Evolutionary conservation across 2,329 filamentous ascomycete genomes (phyloP), one percentile per base, ranked within the genome.

Genomic region (Blastomyces parvus): DNA sequence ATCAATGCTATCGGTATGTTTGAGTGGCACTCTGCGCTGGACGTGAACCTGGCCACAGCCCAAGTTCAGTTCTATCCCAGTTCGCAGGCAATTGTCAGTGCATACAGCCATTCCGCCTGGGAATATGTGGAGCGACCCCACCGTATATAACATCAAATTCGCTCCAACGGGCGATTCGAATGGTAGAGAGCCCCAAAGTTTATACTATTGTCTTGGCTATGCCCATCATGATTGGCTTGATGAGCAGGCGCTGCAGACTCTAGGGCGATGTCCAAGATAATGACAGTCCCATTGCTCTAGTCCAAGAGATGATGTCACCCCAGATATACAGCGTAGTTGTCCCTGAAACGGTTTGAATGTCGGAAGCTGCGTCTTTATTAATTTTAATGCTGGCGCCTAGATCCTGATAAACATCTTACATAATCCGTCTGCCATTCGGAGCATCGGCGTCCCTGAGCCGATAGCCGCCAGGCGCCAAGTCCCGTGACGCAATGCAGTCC

Each of bases 151-250:
- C 42, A 22, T 46, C 42, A 48, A 48, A 22, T 8, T 22, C n/a
- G 46, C 25, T 19, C 50, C 60, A 55, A 60, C 64, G n/a, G 27
- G 64, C 30, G 44, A 55, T 22, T 36, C 33, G 7, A 36, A 36
- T 9, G 33, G 33, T 36, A 36, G 33, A 38, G 52, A 14, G 59
- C 74, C 7, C n/a, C n/a, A 71, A 74, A 17, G 70, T 17, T 14
- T 42, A n/a, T n/a, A 71, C 3, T 76, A 76, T 64, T 74, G 66
- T 58, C 65, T 76, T 38, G 70, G 70, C 60, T 69, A 68, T n/a
- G 65, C 75, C 17, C 64, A 75, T 1, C 74, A 76, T 64, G 70
- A 76, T 63, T 77, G 74, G 72, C 67, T 71, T 5, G 71, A 77
- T 62, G 66, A 69, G 2, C 66, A 68, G 38, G 73, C 72, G 59